Conservation (phyloP, 352 stramenopile genomes). For the Phytopythium chamaehyphon region DNA sequence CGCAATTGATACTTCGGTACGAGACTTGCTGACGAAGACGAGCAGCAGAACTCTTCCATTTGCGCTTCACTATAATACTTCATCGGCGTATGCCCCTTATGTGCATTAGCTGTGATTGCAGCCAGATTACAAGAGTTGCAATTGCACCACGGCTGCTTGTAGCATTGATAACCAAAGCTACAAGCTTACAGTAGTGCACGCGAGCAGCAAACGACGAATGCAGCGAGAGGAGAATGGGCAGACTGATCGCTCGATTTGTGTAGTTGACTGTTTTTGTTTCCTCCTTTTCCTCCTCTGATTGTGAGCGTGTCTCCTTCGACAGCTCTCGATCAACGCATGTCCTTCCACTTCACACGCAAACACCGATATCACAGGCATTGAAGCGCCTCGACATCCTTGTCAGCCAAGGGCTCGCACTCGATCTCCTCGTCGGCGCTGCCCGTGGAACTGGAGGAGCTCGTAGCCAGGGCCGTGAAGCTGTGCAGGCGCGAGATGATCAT, state of each 20-base stretch:
- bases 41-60: no score
- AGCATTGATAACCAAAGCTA: constrained; percentile 38
- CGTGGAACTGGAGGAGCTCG: constrained; percentile 16
- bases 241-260: constrained; percentile 3
- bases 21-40: no score
- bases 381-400: constrained; percentile 14
- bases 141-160: constrained; percentile 20
- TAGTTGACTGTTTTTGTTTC: constrained; percentile 2
- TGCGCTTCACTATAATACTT: constrained; percentile 4
- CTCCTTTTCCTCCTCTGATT: background rate
- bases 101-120: constrained; percentile 4
- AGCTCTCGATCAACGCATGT: background rate
- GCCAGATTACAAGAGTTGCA: no score
- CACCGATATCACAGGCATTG: constrained; percentile 1
- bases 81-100: constrained; percentile 1
- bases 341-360: constrained; percentile 5
- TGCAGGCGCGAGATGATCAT: constrained; percentile 91
- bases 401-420: constrained; percentile 42
- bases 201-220: background rate
- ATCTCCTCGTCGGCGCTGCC: constrained; percentile 32
- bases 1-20: no score
- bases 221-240: background rate
- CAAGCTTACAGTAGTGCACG: no score
- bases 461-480: constrained; percentile 50
- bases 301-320: background rate